Conservation (phyloP, 2,329 filamentous ascomycete genomes). For the Helotiales sp. region DNA sequence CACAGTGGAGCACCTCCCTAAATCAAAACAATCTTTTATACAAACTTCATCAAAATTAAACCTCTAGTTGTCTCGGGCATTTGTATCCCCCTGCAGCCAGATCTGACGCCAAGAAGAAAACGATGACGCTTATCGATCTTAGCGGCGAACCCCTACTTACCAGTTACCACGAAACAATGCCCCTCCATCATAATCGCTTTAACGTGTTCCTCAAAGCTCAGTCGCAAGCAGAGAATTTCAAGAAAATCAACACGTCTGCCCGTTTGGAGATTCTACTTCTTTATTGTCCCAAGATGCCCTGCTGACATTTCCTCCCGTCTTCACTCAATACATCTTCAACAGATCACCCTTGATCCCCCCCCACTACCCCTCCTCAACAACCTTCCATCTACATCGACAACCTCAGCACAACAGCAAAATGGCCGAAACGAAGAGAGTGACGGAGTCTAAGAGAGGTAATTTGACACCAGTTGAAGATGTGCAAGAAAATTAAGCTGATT, state of each 20-base stretch:
- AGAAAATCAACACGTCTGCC: not conserved
- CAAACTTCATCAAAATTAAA: no score
- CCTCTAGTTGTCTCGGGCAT: not conserved
- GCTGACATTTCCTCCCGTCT: not conserved
- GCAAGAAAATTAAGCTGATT: conserved; percentile 5
- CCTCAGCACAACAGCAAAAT: conserved; percentile 15
- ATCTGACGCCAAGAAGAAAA: conserved; percentile 2
- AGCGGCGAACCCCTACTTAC: not conserved
- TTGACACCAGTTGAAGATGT: not conserved
- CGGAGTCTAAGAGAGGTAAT: conserved; percentile 40
- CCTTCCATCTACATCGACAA: not conserved
- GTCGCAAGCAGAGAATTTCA: not conserved
- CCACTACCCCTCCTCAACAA: not conserved
- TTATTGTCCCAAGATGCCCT: not conserved
- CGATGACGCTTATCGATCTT: conserved; percentile 10
- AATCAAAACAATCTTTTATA: no score
- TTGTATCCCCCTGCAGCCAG: not conserved
- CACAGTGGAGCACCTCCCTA: no score
- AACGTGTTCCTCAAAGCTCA: not conserved
- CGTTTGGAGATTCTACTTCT: not conserved
- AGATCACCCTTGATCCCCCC: not conserved
- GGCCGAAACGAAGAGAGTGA: conserved; percentile 34
- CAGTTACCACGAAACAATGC: not conserved
- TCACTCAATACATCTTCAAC: not conserved
- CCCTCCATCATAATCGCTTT: conserved; percentile 10